phyloP scores from a whole-genome alignment of 2,329 filamentous ascomycete species.

The Scedosporium apiospermum region DNA sequence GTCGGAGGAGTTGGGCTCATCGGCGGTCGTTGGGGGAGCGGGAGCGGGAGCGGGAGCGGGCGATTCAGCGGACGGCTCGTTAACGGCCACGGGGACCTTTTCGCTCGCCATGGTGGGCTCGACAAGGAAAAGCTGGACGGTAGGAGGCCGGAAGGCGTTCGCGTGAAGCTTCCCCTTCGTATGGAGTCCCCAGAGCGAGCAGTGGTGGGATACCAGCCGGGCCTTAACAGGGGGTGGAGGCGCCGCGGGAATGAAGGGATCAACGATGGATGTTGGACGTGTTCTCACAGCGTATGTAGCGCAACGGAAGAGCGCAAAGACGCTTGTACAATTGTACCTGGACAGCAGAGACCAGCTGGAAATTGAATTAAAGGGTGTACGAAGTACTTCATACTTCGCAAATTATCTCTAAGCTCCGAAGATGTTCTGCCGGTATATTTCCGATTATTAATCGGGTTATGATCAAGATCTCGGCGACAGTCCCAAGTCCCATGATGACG shows the following conservation, averaged over 20 bases:
- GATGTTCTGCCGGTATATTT: not conserved
- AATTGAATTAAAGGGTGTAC: too few relatives aligned
- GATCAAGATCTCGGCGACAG: too few relatives aligned
- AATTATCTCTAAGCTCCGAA: too few relatives aligned
- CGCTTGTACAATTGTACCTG: too few relatives aligned
- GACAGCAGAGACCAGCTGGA: too few relatives aligned
- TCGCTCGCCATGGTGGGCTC: not conserved
- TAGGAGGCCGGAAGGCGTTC: not conserved
- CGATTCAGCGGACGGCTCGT: constrained; percentile 2
- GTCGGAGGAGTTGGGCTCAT: constrained; percentile 11
- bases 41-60: constrained; percentile 6
- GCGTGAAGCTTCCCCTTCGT: not conserved
- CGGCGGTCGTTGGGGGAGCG: constrained; percentile 19
- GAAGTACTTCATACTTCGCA: too few relatives aligned
- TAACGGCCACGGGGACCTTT: not conserved
- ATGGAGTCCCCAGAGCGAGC: not conserved
- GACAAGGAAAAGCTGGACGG: not conserved
- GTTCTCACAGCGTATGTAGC: not conserved
- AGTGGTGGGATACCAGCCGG: not conserved
- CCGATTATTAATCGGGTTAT: not conserved
- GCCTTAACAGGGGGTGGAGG: not conserved
- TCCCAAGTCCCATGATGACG: too few relatives aligned
- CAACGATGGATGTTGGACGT: not conserved
- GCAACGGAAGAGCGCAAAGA: too few relatives aligned
- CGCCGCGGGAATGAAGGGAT: not conserved